Evolutionary conservation across 805 yeast species (phyloP).

Genomic region (Saturnispora sanitii): DNA sequence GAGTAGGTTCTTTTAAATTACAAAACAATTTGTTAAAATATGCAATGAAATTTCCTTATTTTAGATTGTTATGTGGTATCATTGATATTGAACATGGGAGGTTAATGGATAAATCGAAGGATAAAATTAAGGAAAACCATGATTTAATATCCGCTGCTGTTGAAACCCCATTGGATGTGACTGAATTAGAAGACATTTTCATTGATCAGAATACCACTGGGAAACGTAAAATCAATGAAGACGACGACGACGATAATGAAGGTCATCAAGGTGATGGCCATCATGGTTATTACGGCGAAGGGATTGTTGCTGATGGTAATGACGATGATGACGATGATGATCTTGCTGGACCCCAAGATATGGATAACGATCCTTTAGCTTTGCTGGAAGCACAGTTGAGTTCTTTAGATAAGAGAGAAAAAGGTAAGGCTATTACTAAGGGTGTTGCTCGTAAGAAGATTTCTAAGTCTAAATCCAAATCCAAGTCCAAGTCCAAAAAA

Average conservation of each 20-base stretch:
- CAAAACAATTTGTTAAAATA: slow-evolving; percentile 7
- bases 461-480: not conserved
- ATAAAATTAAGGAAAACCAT: slow-evolving; percentile 9
- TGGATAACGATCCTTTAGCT: slow-evolving; percentile 34
- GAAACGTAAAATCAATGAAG: not conserved
- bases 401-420: slow-evolving; percentile 11
- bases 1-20: slow-evolving; percentile 5
- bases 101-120: slow-evolving; percentile 6
- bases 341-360: slow-evolving; percentile 27
- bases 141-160: slow-evolving; percentile 15
- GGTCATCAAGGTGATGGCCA: slow-evolving; percentile 4
- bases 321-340: slow-evolving; percentile 22
- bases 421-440: slow-evolving; percentile 21
- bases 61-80: slow-evolving; percentile 18
- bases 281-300: slow-evolving; percentile 14
- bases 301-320: slow-evolving; percentile 9
- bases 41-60: slow-evolving; percentile 11
- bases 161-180: slow-evolving; percentile 18
- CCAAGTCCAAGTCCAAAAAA: too few species aligned
- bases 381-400: slow-evolving; percentile 28
- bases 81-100: slow-evolving; percentile 17
- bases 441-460: slow-evolving; percentile 3
- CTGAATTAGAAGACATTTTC: slow-evolving; percentile 17
- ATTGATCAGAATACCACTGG: slow-evolving; percentile 9
- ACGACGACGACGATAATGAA: slow-evolving; percentile 8